Evolutionary conservation across 148 eudicot genomes (phyloP), one percentile per base, ranked within the genome.

Genomic region (Fagopyrum tataricum): DNA sequence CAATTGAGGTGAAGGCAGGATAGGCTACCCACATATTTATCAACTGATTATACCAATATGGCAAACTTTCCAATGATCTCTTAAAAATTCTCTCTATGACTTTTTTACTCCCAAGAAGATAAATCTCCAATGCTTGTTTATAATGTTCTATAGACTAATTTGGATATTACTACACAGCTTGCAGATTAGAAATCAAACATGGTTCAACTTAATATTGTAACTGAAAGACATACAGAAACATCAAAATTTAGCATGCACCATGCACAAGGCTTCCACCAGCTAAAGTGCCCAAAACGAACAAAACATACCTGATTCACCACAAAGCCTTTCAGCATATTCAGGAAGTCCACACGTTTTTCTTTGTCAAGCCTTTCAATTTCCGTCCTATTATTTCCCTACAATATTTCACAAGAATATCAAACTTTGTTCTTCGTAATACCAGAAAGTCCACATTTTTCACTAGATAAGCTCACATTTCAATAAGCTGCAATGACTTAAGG

Each of bases 251-350:
- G 37, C 49, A 46, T 46, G 49, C 13, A 13, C 37, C 37, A 31
- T 31, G 1, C 37, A 10, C 12, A 46, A 10, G 8, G 7, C 1
- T 13, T 31, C 26, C 5, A 64, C 39, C 44, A 59, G 11, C 66
- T 59, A 0, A 31, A 31, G 31, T 31, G 13, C 39, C 44, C 5
- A 14, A 31, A 64, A 64, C 31, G 37, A 18, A 44, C 13, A 42
- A 67, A 12, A 61, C 13, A 20, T 85, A 94, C 99, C 99, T 96
- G 99, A 83, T 96, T 92, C 55, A 85, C 92, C 72, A 90, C 87
- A 79, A 96, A 92, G 9, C 99, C 99, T 89, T 86, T 96, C 78
- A 96, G 72, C 99, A 96, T 96, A 83, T 82, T 82, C 74, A 96
- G 67, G 72, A 96, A 90, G 86, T 96, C 99, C 67, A 86, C 82